Evolutionary conservation across 208 protist genomes (phyloP).

Genomic region (Acanthamoeba polyphaga): DNA sequence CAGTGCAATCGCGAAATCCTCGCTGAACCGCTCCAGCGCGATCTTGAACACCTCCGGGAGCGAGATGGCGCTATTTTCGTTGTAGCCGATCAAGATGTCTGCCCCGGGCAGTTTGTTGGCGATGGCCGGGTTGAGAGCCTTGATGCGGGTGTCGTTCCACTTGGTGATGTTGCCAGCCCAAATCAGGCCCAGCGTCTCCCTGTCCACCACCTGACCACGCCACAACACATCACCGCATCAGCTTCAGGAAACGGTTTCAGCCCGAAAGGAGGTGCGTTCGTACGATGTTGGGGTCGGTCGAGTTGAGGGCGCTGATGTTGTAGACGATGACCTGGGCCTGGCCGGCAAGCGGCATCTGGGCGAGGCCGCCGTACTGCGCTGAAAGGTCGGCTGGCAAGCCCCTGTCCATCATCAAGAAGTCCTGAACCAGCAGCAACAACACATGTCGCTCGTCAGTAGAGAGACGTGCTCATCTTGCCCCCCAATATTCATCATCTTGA

Average conservation of each 20-base stretch:
- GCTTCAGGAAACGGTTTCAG: neutral
- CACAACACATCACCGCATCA: neutral
- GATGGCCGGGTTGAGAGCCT: conserved; percentile 40
- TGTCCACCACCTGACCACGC: conserved; percentile 4
- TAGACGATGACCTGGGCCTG: conserved; percentile 3
- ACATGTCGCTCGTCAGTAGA: neutral
- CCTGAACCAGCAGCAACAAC: neutral
- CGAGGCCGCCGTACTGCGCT: neutral
- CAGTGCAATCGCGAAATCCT: neutral
- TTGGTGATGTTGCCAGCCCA: conserved; percentile 21
- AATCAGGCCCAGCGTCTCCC: conserved; percentile 8
- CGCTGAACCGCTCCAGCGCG: neutral
- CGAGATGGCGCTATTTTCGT: neutral
- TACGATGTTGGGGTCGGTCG: conserved; percentile 38
- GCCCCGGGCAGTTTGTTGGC: conserved; percentile 49
- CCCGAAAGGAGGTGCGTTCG: neutral
- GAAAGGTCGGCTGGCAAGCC: neutral
- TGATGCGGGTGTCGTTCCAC: neutral
- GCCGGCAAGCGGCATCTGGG: neutral
- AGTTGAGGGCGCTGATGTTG: neutral
- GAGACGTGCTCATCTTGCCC: no score
- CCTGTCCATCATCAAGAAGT: conserved; percentile 25
- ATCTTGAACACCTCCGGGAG: neutral
- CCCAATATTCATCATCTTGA: neutral
- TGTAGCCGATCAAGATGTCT: neutral